These are phyloP conservation scores for Trifolium pratense DNA, from an alignment of 306 rosid species.

Conservation along the genomic window DNA sequence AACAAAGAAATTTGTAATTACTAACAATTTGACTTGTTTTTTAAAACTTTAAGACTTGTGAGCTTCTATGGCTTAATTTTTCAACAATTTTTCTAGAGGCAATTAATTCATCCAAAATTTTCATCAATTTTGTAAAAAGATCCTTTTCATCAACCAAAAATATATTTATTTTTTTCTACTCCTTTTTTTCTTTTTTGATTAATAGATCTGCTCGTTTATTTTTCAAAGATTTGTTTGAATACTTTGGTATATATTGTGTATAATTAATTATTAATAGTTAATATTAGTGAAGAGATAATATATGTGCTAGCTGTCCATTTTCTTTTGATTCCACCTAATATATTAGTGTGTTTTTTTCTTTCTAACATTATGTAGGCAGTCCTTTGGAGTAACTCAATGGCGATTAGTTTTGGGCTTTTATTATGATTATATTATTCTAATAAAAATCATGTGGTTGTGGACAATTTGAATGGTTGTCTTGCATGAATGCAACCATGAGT, in stretches of 20 bases:
- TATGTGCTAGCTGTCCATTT: conserved; percentile 41
- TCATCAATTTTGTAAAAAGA: not conserved
- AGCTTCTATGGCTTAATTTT: not conserved
- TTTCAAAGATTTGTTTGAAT: conserved; percentile 10
- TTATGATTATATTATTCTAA: conserved; percentile 39
- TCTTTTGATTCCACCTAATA: conserved; percentile 41
- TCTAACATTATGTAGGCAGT: conserved; percentile 41
- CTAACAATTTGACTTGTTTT: not conserved
- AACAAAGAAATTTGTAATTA: not conserved
- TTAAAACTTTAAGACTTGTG: not conserved
- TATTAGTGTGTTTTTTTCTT: conserved; percentile 22
- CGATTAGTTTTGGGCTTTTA: conserved; percentile 41
- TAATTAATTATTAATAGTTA: no score
- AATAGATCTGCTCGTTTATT: not conserved
- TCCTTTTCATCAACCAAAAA: not conserved
- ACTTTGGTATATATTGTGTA: not conserved
- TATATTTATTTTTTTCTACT: not conserved
- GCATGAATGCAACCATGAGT: conserved; percentile 74
- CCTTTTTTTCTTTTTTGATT: no score
- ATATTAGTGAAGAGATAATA: conserved; percentile 34
- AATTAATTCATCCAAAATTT: not conserved
- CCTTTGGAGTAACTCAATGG: conserved; percentile 51
- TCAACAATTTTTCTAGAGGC: not conserved
- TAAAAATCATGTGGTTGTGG: conserved; percentile 51
- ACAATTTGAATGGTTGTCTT: conserved; percentile 73